A percentile compares a stretch with the other conserved stretches of the same genome.
These are phyloP conservation scores for Schizosaccharomyces cryophilus DNA, from an alignment of 805 yeast species.

Conservation along the genomic window DNA sequence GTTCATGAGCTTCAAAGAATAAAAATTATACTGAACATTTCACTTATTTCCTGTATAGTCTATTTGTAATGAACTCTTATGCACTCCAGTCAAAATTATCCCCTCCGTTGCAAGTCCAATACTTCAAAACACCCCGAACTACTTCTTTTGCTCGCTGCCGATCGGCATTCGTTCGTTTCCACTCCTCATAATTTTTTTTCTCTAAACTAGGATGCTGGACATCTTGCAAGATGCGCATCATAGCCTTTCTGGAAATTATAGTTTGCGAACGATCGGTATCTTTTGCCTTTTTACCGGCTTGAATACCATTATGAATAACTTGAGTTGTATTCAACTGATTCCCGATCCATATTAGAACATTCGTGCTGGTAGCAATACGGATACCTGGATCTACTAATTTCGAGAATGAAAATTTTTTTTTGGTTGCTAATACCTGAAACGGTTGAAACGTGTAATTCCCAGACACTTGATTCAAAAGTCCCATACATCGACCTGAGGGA, in stretches of 20 bases:
- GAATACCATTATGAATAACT: not conserved
- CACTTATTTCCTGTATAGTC: no score
- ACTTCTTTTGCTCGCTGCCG: not conserved
- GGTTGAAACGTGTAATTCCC: not conserved
- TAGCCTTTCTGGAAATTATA: not conserved
- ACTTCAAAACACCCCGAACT: not conserved
- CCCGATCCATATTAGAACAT: not conserved
- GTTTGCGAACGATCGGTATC: not conserved
- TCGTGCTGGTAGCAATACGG: not conserved
- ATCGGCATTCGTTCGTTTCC: not conserved
- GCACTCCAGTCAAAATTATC: not conserved
- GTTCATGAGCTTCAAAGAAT: no score
- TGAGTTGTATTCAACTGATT: not conserved
- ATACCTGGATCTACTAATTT: not conserved
- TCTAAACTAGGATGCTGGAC: not conserved
- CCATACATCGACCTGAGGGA: not conserved
- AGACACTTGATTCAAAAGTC: not conserved
- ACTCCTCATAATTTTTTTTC: not conserved
- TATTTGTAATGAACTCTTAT: not conserved
- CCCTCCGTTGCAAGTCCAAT: not conserved
- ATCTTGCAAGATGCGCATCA: not conserved
- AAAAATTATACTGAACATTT: no score
- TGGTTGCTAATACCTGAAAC: not conserved
- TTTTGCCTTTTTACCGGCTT: not conserved
- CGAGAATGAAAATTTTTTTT: not conserved